These are phyloP conservation scores for Paracoccidioides brasiliensis DNA, from an alignment of 2,329 filamentous ascomycete genomes.

Conservation along the genomic window DNA sequence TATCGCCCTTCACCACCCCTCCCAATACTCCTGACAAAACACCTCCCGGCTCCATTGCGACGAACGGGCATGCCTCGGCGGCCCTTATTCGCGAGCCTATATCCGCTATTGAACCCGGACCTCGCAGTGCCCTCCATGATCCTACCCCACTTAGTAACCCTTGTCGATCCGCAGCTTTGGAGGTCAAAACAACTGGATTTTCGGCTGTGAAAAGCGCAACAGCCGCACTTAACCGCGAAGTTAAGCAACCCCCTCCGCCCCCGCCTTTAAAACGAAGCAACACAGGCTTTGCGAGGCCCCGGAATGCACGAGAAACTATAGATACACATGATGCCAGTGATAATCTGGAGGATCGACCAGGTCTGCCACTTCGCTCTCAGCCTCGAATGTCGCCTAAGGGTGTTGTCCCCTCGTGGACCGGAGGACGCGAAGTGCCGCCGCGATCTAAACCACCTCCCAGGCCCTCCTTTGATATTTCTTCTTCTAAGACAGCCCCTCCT, in stretches of 20 bases:
- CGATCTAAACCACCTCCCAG: conserved; percentile 3
- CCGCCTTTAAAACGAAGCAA: conserved; percentile 13
- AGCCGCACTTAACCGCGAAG: conserved; percentile 17
- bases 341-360: conserved; percentile 35
- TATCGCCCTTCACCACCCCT: conserved; percentile 78
- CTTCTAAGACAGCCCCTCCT: background rate
- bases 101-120: conserved; percentile 2
- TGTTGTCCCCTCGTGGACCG: conserved; percentile 6
- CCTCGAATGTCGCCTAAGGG: conserved; percentile 6
- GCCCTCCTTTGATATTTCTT: conserved; percentile 9
- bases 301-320: conserved; percentile 21
- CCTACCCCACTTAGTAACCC: background rate
- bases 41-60: background rate
- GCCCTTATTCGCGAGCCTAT: background rate
- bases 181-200: conserved; percentile 15
- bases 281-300: conserved; percentile 14
- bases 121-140: background rate
- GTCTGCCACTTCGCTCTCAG: conserved; percentile 31
- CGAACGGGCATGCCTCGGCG: background rate
- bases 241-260: conserved; percentile 12
- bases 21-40: conserved; percentile 57
- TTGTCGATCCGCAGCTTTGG: conserved; percentile 10
- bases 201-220: conserved; percentile 20
- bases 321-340: conserved; percentile 16
- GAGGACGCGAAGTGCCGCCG: background rate